These are phyloP conservation scores for Pseudogymnoascus sp. DNA, from an alignment of 2,329 filamentous ascomycete genomes.

Conservation along the genomic window DNA sequence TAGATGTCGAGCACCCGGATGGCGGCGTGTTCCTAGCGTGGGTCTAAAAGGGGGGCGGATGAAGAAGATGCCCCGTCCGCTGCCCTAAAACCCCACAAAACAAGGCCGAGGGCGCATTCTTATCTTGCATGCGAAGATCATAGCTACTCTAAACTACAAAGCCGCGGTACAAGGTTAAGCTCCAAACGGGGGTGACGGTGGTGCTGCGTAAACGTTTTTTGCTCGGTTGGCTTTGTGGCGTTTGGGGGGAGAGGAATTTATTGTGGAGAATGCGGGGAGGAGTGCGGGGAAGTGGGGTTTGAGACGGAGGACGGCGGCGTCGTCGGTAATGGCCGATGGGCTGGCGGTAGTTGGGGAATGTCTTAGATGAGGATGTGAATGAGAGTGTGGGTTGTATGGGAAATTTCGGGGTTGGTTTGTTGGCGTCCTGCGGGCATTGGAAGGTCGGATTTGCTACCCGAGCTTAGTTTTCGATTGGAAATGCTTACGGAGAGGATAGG, in stretches of 20 bases:
- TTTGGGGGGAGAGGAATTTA: background rate
- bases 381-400: background rate
- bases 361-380: background rate
- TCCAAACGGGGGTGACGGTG: background rate
- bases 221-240: background rate
- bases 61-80: background rate
- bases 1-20: background rate
- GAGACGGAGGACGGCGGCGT: background rate
- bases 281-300: slow-evolving; percentile 2
- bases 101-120: background rate
- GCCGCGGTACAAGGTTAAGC: background rate
- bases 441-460: background rate
- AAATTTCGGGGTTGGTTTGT: background rate
- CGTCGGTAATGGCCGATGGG: background rate
- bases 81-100: background rate
- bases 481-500: background rate
- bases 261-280: slow-evolving; percentile 6
- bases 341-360: background rate
- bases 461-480: background rate
- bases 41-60: background rate
- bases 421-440: background rate
- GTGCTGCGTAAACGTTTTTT: background rate
- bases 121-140: background rate
- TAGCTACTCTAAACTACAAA: background rate
- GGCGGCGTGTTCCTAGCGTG: background rate